These are phyloP conservation scores for Aspergillus fischeri DNA, from an alignment of 2,329 filamentous ascomycete species.

Conservation along the genomic window DNA sequence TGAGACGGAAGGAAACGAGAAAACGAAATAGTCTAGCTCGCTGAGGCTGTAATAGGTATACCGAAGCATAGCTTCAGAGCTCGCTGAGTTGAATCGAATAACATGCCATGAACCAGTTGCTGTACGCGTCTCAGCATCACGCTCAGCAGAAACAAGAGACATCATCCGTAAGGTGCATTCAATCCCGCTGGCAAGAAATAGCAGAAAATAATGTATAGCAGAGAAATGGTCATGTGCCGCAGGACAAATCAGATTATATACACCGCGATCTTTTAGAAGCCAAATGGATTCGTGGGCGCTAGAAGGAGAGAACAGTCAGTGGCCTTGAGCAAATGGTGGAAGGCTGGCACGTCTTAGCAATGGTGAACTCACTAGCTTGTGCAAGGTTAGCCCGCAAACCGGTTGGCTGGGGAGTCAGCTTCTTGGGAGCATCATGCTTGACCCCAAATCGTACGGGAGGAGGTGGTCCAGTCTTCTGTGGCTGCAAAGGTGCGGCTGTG, in stretches of 20 bases:
- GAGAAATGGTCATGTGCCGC: constrained; percentile 20
- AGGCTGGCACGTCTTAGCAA: neutral
- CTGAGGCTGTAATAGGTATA: constrained; percentile 15
- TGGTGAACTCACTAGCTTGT: constrained; percentile 80
- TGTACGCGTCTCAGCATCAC: constrained; percentile 13
- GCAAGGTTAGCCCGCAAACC: constrained; percentile 84
- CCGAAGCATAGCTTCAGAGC: constrained; percentile 11
- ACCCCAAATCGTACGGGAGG: constrained; percentile 89
- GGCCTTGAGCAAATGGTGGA: neutral
- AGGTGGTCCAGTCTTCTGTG: constrained; percentile 80
- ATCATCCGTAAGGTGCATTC: constrained; percentile 10
- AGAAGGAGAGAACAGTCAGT: constrained; percentile 13
- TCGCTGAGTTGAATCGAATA: constrained; percentile 10
- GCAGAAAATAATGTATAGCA: constrained; percentile 18
- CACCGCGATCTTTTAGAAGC: constrained; percentile 49
- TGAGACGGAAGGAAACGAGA: constrained; percentile 2
- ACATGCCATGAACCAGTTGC: constrained; percentile 3
- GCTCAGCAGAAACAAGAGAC: constrained; percentile 2
- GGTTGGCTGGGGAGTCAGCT: constrained; percentile 78
- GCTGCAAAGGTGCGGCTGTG: constrained; percentile 59
- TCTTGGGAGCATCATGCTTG: constrained; percentile 63
- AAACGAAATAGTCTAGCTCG: constrained; percentile 16
- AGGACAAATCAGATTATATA: constrained; percentile 25
- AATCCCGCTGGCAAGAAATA: constrained; percentile 15
- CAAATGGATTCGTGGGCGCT: constrained; percentile 69